Conservation (phyloP, 768 basidiomycete species). For the Hericium rajendrae region DNA sequence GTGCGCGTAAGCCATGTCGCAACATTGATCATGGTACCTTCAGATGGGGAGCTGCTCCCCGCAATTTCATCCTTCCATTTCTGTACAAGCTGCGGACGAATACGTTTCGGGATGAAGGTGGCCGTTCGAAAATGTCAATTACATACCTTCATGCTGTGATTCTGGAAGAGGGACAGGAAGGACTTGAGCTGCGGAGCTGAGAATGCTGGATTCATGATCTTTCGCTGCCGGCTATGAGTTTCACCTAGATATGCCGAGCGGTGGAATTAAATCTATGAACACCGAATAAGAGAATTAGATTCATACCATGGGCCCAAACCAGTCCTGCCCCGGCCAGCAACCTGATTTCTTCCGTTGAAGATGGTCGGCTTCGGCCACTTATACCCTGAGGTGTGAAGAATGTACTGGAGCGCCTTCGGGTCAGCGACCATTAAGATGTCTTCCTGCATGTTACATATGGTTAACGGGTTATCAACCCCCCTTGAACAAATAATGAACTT, state of each 20-base stretch:
- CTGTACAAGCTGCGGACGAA: not conserved
- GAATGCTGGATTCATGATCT: not conserved
- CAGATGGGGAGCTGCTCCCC: not conserved
- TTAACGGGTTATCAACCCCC: not conserved
- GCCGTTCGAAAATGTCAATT: not conserved
- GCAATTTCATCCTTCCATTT: slow-evolving; percentile 1
- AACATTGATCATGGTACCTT: not conserved
- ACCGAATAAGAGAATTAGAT: not conserved
- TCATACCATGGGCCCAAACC: not conserved
- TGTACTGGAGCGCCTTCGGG: slow-evolving; percentile 9
- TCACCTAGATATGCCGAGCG: not conserved
- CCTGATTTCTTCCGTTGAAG: not conserved
- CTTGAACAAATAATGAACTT: not conserved
- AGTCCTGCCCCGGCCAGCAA: not conserved
- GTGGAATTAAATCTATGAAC: not conserved
- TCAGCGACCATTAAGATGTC: slow-evolving; percentile 8
- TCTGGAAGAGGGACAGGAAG: not conserved
- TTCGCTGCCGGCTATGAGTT: not conserved
- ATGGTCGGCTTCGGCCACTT: slow-evolving; percentile 20
- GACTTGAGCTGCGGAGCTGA: not conserved
- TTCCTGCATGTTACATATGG: not conserved
- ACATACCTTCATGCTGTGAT: not conserved
- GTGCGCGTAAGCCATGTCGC: slow-evolving; percentile 15
- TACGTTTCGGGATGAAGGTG: not conserved
- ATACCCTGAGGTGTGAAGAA: slow-evolving; percentile 10